phyloP scores from a whole-genome alignment of 1,284 basidiomycete species.

The Somion occarium region DNA sequence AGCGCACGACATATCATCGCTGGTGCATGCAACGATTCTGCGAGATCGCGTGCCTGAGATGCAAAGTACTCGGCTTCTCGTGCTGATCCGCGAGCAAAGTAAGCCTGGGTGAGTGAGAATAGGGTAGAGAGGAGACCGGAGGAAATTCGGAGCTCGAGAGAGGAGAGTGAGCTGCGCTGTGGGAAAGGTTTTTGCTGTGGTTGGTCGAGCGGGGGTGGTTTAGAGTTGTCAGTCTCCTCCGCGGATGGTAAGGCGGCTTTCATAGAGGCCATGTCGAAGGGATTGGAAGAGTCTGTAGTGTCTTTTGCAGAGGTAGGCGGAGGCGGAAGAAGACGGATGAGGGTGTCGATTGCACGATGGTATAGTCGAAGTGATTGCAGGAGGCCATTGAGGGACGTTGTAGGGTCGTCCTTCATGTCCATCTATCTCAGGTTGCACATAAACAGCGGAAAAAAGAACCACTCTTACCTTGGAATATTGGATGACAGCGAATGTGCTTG shows the following conservation, averaged over 20 bases:
- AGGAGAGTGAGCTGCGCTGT: conserved; percentile 38
- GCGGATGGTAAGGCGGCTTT: conserved; percentile 31
- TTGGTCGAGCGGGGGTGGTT: conserved; percentile 7
- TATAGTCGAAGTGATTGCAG: conserved; percentile 75
- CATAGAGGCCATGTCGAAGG: conserved; percentile 47
- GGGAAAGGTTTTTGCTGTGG: conserved; percentile 17
- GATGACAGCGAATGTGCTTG: conserved; percentile 62
- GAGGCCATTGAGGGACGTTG: conserved; percentile 54
- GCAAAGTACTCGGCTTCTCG: conserved; percentile 82
- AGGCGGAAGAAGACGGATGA: conserved; percentile 54
- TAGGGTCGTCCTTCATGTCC: conserved; percentile 60
- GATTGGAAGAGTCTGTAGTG: conserved; percentile 42
- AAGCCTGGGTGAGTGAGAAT: conserved; percentile 58
- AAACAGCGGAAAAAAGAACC: background rate
- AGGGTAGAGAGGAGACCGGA: conserved; percentile 63
- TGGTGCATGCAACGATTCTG: conserved; percentile 60
- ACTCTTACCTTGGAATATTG: conserved; percentile 58
- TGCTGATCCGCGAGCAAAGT: conserved; percentile 70
- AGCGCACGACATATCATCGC: conserved; percentile 61
- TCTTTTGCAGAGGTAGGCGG: conserved; percentile 20
- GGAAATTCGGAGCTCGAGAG: conserved; percentile 71
- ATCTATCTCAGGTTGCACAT: conserved; percentile 2
- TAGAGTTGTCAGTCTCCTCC: conserved; percentile 10
- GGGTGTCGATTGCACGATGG: conserved; percentile 71
- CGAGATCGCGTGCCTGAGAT: conserved; percentile 66